Conservation (phyloP, 805 yeast genomes). For the Isabelozyma gotoi region DNA sequence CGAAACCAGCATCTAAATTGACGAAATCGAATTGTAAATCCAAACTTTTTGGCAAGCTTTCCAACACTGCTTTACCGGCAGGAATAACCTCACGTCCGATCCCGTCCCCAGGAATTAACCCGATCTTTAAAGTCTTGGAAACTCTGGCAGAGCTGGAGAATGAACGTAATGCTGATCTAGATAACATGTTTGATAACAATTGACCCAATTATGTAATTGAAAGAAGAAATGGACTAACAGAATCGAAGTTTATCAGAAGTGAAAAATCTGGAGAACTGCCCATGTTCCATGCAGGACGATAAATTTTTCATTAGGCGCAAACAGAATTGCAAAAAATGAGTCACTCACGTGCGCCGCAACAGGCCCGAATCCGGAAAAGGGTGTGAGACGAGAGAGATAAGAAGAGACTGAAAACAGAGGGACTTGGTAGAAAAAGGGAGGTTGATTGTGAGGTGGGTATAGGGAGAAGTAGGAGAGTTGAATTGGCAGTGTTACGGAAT, state of each 20-base stretch:
- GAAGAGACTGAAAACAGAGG: neutral
- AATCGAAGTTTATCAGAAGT: neutral
- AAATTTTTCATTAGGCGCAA: neutral
- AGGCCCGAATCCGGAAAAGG: neutral
- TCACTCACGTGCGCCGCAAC: constrained; percentile 1
- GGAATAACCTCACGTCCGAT: constrained; percentile 98
- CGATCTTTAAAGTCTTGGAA: constrained; percentile 41
- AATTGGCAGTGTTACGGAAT: no score
- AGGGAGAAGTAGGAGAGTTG: no score
- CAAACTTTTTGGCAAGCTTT: constrained; percentile 72
- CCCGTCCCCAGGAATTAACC: constrained; percentile 97
- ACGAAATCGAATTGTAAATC: constrained; percentile 84
- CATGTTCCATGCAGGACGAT: neutral
- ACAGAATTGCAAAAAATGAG: neutral
- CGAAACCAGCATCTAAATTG: constrained; percentile 91
- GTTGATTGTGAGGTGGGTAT: no score
- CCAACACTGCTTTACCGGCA: constrained; percentile 86
- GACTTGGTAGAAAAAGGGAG: neutral
- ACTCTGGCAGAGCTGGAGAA: constrained; percentile 32
- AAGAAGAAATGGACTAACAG: no score
- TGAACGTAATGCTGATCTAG: constrained; percentile 20
- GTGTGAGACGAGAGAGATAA: neutral
- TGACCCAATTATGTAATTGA: neutral
- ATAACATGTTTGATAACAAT: constrained; percentile 13
- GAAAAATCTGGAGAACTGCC: constrained; percentile 1